Evolutionary conservation across 106 monocot species (phyloP), one percentile per base, ranked within the genome.

Genomic region (Dendrobium nobile): DNA sequence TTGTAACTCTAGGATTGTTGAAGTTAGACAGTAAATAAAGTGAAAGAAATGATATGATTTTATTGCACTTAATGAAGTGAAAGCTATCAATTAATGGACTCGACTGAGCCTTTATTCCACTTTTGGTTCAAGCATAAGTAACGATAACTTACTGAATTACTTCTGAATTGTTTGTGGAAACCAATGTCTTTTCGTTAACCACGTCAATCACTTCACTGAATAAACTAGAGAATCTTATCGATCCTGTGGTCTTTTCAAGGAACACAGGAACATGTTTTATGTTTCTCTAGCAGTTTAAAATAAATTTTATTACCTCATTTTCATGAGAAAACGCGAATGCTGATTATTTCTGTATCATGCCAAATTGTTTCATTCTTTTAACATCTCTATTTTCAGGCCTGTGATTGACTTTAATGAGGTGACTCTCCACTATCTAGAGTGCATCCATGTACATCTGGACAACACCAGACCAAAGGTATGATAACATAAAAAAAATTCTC

Each of bases 401-500:
- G 64, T 65, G 40, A n/a, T 59, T 43, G 64, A 79, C 59, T 79
- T 65, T 44, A 65, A 79, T 59, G 58, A 42, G 64, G 79, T 65
- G 9, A 64, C 64, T 22, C 64, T 59, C 2, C 79, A 79, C 42
- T 59, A 64, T 26, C 64, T 59, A 42, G 64, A 79, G 65, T 79
- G 78, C 58, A 56, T 78, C 18, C 41, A 78, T 78, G 78, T 78
- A 19, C 78, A 78, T 58, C 16, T 78, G 41, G 78, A 78, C 58
- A 78, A 78, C 37, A 78, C 78, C 24, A 78, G 58, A 59, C 54
- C 77, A 78, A 78, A 78, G 56, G 78, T 78, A 78, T 78, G 4
- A 58, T 24, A 27, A 24, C 33, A 27, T 26, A 41, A n/a, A 55
- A 58, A 55, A 55, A 1, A 51, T 13, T 51, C 11, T 51, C 6